Evolutionary conservation across 1,139 yeast species (phyloP), one percentile per base, ranked within the genome.

Genomic region (Sugiyamaella xylanicola): DNA sequence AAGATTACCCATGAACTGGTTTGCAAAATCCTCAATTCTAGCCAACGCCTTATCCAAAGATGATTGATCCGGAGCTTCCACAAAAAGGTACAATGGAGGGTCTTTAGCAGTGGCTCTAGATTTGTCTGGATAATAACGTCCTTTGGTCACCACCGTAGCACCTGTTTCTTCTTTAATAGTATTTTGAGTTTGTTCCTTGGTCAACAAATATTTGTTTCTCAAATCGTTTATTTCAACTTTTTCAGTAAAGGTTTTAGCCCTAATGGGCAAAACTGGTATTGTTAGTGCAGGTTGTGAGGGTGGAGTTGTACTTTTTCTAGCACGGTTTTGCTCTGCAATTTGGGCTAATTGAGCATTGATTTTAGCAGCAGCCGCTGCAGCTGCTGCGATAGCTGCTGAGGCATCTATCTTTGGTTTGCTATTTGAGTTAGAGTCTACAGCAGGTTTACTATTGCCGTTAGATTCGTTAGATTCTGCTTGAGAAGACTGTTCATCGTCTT

Each of bases 111-210:
- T 69, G 1, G 76, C 74, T 60, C 63, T 60, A 1, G 70, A 55
- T 45, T 66, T 64, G 53, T 73, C 76, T 1, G 77, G 76, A 47
- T 70, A 73, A 57, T 73, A 73, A 49, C 72, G 61, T 35, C 77
- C 77, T 13, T 69, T 64, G 4, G 75, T 69, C 4, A 67, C 63
- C 11, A 73, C 70, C 13, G 60, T 65, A 35, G 73, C 72, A 2
- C 74, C 75, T 4, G 71, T 68, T 37, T 67, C 68, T 13, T 64
- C 58, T 41, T 61, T 58, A 40, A 72, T 71, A 55, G 60, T 61
- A 4, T 60, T 60, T 54, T 68, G 74, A 1, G 75, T 72, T 20
- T 68, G 65, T 11, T 63, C 69, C 56, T 73, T 73, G 25, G 76
- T 72, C 50, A 73, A 63, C 52, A 73, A 60, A 55, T 72, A 74